A percentile compares a stretch with the other conserved stretches of the same genome.
These are phyloP conservation scores for Leishmania major DNA, from an alignment of 208 protist genomes.

Conservation along the genomic window DNA sequence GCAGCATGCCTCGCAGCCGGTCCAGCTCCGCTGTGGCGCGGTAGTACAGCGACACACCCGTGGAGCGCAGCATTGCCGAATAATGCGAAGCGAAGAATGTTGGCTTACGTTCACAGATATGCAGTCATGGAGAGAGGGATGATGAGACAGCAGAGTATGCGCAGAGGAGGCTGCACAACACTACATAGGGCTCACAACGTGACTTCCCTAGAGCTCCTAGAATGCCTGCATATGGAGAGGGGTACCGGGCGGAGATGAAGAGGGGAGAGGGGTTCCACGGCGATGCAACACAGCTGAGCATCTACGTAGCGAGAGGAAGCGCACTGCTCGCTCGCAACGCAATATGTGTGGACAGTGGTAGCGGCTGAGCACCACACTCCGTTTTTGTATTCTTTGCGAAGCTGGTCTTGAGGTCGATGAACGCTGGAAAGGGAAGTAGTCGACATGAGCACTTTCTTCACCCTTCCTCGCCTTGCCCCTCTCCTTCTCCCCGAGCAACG, in stretches of 20 bases:
- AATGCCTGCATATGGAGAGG: background rate
- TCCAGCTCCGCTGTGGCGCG: conserved; percentile 81
- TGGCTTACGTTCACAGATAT: background rate
- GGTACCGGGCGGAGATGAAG: no score
- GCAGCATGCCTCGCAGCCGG: conserved; percentile 79
- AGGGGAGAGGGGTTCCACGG: background rate
- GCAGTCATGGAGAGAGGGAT: background rate
- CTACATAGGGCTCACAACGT: background rate
- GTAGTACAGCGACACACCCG: conserved; percentile 49
- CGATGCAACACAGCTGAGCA: background rate
- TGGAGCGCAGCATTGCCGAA: conserved; percentile 56
- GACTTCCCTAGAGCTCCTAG: background rate
- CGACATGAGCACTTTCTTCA: background rate
- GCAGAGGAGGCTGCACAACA: background rate
- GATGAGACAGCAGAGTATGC: background rate
- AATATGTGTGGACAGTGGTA: background rate
- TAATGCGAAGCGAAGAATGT: background rate
- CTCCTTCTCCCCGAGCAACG: background rate
- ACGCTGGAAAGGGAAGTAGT: background rate
- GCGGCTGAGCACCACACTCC: background rate
- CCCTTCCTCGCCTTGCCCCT: background rate
- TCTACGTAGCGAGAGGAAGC: background rate
- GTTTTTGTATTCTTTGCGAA: background rate
- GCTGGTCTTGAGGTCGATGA: background rate
- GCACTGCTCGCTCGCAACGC: background rate